Conservation (phyloP, 352 stramenopile genomes). For the Globisporangium recalcitrans region DNA sequence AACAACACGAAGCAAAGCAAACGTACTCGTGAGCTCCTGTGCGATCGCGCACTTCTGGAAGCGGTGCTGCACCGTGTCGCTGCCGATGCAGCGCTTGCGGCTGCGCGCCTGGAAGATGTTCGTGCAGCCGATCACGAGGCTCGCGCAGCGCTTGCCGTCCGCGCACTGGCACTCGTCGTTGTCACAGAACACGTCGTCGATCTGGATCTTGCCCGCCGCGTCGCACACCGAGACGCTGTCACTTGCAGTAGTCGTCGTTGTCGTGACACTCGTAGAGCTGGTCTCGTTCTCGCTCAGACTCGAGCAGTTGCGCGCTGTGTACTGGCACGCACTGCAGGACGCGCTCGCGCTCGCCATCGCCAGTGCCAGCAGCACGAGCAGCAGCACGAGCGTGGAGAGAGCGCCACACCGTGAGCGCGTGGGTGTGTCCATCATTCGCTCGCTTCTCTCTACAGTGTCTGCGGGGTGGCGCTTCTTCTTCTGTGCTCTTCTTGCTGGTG, state of each 20-base stretch:
- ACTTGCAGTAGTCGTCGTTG: background rate
- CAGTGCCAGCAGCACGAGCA: constrained; percentile 21
- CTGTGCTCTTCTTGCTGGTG: too few species aligned
- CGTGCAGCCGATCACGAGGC: constrained; percentile 55
- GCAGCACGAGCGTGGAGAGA: background rate
- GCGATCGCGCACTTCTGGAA: constrained; percentile 47
- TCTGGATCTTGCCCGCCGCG: constrained; percentile 45
- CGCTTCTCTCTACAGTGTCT: background rate
- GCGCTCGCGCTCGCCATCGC: constrained; percentile 13
- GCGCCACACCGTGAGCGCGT: background rate
- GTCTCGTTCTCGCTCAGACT: constrained; percentile 11
- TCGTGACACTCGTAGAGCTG: constrained; percentile 8
- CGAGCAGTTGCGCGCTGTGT: constrained; percentile 66
- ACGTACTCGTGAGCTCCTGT: constrained; percentile 49
- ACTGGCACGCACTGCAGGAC: constrained; percentile 52
- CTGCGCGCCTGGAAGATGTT: constrained; percentile 68
- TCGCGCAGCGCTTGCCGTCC: constrained; percentile 47
- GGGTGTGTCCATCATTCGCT: background rate
- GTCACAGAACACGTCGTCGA: constrained; percentile 82
- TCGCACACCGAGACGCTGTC: constrained; percentile 50
- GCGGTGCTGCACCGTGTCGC: constrained; percentile 33
- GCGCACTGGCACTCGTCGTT: constrained; percentile 51
- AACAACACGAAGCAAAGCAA: background rate
- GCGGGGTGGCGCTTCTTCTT: too few species aligned
- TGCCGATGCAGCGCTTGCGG: constrained; percentile 61